These are phyloP conservation scores for Aspergillus brunneoviolaceus DNA, from an alignment of 2,329 filamentous ascomycete genomes.

Conservation along the genomic window DNA sequence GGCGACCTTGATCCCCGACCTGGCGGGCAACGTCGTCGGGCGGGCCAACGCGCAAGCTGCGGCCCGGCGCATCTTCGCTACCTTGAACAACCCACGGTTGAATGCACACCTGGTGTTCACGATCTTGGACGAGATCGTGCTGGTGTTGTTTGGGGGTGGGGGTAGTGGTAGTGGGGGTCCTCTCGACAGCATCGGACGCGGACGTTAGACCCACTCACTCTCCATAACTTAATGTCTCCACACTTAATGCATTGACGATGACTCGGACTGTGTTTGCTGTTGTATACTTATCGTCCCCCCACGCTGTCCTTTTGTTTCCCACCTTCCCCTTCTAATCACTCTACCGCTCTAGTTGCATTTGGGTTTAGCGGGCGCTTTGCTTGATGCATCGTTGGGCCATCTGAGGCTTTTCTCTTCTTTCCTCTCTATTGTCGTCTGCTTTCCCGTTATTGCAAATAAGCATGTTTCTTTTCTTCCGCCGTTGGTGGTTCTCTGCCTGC, in stretches of 20 bases:
- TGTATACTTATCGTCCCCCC: too few species aligned
- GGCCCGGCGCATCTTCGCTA: constrained; percentile 83
- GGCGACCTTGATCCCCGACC: constrained; percentile 82
- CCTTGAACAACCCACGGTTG: constrained; percentile 83
- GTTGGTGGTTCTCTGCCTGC: too few species aligned
- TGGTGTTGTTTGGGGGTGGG: constrained; percentile 57
- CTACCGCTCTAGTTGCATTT: too few species aligned
- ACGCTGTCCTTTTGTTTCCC: too few species aligned
- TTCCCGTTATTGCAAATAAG: not conserved
- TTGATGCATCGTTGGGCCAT: too few species aligned
- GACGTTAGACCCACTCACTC: not conserved
- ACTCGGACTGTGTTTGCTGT: not conserved
- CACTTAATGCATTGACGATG: not conserved
- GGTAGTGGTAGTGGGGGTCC: not conserved
- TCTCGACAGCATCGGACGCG: not conserved
- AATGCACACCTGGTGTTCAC: constrained; percentile 75
- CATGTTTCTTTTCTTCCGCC: not conserved
- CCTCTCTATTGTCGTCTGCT: not conserved
- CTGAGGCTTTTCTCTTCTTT: not conserved
- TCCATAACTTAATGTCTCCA: not conserved
- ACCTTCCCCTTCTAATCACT: too few species aligned
- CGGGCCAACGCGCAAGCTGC: constrained; percentile 87
- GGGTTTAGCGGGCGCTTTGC: not conserved
- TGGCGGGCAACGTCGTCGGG: constrained; percentile 91
- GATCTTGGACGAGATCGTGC: constrained; percentile 68